Evolutionary conservation across 2,329 filamentous ascomycete species (phyloP).

Genomic region (Aspergillus tanneri): DNA sequence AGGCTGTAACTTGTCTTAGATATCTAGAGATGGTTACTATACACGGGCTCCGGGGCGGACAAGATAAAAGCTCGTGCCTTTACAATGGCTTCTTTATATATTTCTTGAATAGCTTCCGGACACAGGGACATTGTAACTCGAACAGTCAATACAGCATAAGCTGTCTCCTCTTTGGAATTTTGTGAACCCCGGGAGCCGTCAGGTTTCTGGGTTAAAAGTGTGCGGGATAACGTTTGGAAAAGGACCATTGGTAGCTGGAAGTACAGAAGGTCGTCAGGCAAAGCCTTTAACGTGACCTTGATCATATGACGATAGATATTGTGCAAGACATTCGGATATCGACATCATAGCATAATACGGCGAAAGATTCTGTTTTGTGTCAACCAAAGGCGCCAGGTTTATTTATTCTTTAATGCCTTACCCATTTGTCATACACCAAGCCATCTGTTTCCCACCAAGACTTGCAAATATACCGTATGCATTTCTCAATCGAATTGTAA

Average conservation of each 20-base stretch:
- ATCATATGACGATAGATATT: neutral
- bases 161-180: neutral
- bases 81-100: neutral
- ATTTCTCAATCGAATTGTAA: conserved; percentile 4
- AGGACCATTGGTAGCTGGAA: neutral
- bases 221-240: neutral
- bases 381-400: too few species aligned
- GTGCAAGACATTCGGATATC: neutral
- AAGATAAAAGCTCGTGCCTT: too few species aligned
- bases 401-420: too few species aligned
- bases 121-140: neutral
- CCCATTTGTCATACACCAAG: conserved; percentile 8
- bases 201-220: neutral
- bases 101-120: too few species aligned
- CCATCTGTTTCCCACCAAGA: neutral
- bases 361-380: neutral
- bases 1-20: too few species aligned
- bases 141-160: neutral
- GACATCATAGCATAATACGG: neutral
- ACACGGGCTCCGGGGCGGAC: too few species aligned
- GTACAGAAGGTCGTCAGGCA: neutral
- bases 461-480: conserved; percentile 1
- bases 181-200: conserved; percentile 5
- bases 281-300: neutral
- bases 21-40: too few species aligned